Conservation (phyloP, 768 basidiomycete species). For the Leccinum pellstonianum region DNA sequence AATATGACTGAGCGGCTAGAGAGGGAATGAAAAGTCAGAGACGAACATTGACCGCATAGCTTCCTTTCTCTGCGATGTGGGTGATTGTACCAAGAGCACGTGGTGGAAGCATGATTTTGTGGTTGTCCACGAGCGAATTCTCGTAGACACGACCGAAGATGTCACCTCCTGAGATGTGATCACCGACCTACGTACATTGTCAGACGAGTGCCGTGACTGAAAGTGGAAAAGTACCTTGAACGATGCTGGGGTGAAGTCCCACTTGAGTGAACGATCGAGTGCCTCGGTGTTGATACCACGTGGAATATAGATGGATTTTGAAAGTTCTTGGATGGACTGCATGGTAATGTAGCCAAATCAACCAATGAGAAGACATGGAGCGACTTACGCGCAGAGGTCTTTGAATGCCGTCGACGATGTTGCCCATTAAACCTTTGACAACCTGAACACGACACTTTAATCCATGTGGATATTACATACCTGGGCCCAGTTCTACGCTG, state of each 20-base stretch:
- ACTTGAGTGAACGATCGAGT: constrained; percentile 80
- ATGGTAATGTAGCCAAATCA: constrained; percentile 9
- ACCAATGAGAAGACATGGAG: constrained; percentile 1
- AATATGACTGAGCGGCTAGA: background rate
- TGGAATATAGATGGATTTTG: constrained; percentile 99
- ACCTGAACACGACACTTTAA: constrained; percentile 2
- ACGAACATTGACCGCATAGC: constrained; percentile 85
- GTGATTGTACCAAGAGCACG: constrained; percentile 95
- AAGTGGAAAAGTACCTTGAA: constrained; percentile 56
- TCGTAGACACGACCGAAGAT: constrained; percentile 95
- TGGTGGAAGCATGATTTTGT: constrained; percentile 96
- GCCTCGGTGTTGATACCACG: constrained; percentile 98
- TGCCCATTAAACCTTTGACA: constrained; percentile 88
- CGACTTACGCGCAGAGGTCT: constrained; percentile 77
- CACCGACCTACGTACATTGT: constrained; percentile 64
- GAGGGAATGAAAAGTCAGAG: background rate
- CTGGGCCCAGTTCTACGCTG: constrained; percentile 96
- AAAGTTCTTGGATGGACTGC: constrained; percentile 90
- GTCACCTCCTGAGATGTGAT: constrained; percentile 96
- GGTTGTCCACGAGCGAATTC: constrained; percentile 94
- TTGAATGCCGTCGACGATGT: constrained; percentile 98
- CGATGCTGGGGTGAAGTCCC: constrained; percentile 89
- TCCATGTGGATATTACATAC: constrained; percentile 41
- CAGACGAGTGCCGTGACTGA: constrained; percentile 8
- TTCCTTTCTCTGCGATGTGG: constrained; percentile 89